Evolutionary conservation across 495 filamentous ascomycete genomes (phyloP), one percentile per base, ranked within the genome.

Genomic region (Pseudotulostoma volvatum): DNA sequence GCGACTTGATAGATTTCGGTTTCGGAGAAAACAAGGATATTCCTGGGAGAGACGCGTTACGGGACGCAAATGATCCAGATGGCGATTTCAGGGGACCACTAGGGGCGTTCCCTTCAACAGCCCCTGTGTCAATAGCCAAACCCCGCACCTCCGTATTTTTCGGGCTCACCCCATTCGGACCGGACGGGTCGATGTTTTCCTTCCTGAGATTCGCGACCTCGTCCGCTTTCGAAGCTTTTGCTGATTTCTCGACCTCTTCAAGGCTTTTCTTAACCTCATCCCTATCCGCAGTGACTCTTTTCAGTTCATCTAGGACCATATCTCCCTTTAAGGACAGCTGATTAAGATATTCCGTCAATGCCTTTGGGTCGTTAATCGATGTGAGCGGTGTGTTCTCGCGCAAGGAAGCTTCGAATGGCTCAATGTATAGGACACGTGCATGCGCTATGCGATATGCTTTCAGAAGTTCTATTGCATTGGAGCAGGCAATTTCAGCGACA

Each of bases 231-330:
- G 73, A 65, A 8, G 69, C 69, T 49, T 73, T 70, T 0, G 77
- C 56, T 30, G 71, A 67, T 49, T 78, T 73, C 38, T 87, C 71
- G 2, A 79, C 70, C 36, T 78, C 75, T 7, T 79, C 74, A 7
- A 77, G 56, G 48, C 81, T 86, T 47, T 75, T 77, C 47, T 84
- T 93, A 46, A 75, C 73, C 7, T 71, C 70, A 51, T 96, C 86
- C 21, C 79, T 74, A 45, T 95, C 92, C 17, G 64, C 69, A 0
- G 84, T 76, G 0, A 94, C 75, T 0, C 85, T 72, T 60, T 85
- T 93, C n/a, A 94, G 63, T 54, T 97, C 90, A 13, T 93, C 81
- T 68, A 85, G 70, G 1, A 90, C 74, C 76, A 97, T 84, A 45
- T 93, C 85, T 7, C 77, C 75, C 44, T 87, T 87, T 18, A 85